Conservation (phyloP, 108 stramenopile genomes). For the Discostella stelligeroides region DNA sequence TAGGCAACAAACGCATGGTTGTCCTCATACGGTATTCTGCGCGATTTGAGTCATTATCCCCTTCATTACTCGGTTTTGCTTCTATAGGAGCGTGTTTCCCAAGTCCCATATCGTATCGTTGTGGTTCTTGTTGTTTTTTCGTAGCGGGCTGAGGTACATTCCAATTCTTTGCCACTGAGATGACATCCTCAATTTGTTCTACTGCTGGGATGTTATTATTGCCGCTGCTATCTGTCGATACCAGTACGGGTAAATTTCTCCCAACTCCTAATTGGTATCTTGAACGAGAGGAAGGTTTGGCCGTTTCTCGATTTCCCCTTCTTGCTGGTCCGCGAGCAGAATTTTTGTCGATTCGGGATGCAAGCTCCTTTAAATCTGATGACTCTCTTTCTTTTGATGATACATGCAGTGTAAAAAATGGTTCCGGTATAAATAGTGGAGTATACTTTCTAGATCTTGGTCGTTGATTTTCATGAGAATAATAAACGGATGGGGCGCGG, state of each 20-base stretch:
- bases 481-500: no score
- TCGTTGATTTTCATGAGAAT: no score
- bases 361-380: conserved; percentile 5
- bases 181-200: conserved; percentile 1
- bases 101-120: conserved; percentile 43
- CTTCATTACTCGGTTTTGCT: conserved; percentile 1
- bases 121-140: conserved; percentile 8
- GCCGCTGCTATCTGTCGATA: no score
- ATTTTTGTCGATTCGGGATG: conserved; percentile 5
- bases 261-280: conserved; percentile 14
- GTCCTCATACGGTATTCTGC: conserved; percentile 21
- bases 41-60: not conserved
- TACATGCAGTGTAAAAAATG: not conserved
- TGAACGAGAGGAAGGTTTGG: not conserved
- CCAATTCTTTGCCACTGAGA: conserved; percentile 5
- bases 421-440: not conserved
- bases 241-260: conserved; percentile 4
- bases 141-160: conserved; percentile 25
- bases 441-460: not conserved
- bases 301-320: not conserved
- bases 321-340: not conserved
- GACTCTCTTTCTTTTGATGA: not conserved
- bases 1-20: conserved; percentile 19
- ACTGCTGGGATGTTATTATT: not conserved
- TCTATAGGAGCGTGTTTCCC: conserved; percentile 50